A percentile compares a stretch with the other conserved stretches of the same genome.
Evolutionary conservation across 768 basidiomycete genomes (phyloP).

Genomic region (Leucocoprinus sp.): DNA sequence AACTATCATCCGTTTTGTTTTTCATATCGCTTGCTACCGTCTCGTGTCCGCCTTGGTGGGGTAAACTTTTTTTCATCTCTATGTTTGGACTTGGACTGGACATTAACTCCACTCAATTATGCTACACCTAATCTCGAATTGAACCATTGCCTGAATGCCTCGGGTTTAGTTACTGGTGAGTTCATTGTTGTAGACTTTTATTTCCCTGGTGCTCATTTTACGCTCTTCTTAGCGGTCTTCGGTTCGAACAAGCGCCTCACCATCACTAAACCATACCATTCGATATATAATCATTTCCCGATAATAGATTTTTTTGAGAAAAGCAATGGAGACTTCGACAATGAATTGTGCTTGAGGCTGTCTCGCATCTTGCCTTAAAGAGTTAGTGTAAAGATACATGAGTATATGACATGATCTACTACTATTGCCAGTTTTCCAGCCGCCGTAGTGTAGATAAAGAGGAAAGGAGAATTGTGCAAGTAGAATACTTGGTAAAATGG

Average conservation of each 20-base stretch:
- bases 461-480: constrained; percentile 26
- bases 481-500: constrained; percentile 9
- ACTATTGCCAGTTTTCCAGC: constrained; percentile 40
- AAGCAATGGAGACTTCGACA: no score
- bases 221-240: constrained; percentile 60
- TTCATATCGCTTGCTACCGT: neutral
- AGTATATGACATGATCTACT: constrained; percentile 34
- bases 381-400: constrained; percentile 44
- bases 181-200: constrained; percentile 7
- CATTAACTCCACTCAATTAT: no score
- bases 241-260: constrained; percentile 80
- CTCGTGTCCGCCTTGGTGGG: neutral
- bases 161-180: constrained; percentile 32
- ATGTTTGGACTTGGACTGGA: no score
- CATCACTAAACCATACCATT: constrained; percentile 41
- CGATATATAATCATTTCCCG: constrained; percentile 7
- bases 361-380: no score
- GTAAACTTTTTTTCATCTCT: neutral
- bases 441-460: constrained; percentile 36
- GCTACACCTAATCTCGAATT: no score
- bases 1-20: constrained; percentile 3
- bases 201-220: constrained; percentile 14
- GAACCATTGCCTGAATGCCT: no score
- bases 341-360: neutral
- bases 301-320: no score